Conservation (phyloP, 106 monocot species). For the Dioscorea alata region DNA sequence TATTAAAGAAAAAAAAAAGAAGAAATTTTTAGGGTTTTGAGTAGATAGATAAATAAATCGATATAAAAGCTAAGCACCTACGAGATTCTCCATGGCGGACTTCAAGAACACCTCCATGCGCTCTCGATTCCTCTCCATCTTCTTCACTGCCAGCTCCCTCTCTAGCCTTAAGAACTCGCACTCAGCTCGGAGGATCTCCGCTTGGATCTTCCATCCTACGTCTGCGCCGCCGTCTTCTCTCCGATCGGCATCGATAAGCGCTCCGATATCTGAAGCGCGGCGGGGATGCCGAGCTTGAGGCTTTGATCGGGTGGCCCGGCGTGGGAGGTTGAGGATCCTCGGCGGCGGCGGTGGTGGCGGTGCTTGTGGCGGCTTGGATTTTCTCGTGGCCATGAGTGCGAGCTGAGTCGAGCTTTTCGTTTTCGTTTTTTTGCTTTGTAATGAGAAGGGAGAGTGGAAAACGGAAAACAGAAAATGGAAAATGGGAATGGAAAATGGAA, state of each 20-base stretch:
- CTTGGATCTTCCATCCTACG: conserved; percentile 57
- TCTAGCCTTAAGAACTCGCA: conserved; percentile 62
- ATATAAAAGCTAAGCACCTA: background rate
- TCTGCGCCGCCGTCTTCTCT: conserved; percentile 11
- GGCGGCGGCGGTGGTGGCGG: conserved; percentile 47
- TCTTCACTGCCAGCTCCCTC: conserved; percentile 36
- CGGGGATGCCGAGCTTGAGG: background rate
- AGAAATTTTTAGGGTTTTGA: background rate
- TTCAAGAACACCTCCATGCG: conserved; percentile 31
- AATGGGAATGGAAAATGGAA: no score
- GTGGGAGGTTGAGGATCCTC: conserved; percentile 58
- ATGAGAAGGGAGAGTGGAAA: no score
- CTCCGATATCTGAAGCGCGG: conserved; percentile 7
- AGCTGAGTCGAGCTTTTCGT: no score
- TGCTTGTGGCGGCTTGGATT: conserved; percentile 36
- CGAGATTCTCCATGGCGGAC: conserved; percentile 38
- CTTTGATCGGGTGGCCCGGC: conserved; percentile 16
- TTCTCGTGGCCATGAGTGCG: conserved; percentile 23
- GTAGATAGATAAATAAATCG: background rate
- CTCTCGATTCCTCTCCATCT: conserved; percentile 34
- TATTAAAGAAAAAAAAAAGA: background rate
- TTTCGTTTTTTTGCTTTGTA: no score
- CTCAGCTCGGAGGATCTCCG: conserved; percentile 63
- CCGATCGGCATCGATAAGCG: conserved; percentile 31
- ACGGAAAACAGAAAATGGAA: no score